Percentiles rank a stretch among this genome's conserved stretches.
phyloP scores from a whole-genome alignment of 1,284 basidiomycete species.

The Heliocybe sulcata region DNA sequence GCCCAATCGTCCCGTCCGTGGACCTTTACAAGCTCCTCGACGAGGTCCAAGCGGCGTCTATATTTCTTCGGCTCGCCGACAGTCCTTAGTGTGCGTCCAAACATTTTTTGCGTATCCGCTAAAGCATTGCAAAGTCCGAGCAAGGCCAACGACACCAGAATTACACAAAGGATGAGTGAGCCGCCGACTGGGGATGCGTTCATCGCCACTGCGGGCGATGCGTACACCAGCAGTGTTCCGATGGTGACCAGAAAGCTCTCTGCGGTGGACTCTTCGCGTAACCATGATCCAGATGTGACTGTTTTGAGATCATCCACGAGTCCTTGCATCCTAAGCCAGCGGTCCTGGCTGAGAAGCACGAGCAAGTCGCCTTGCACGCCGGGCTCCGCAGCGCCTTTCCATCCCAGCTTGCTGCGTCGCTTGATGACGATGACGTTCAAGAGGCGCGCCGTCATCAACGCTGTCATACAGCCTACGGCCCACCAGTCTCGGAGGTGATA shows the following conservation, averaged over 20 bases:
- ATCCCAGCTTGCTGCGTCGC: constrained; percentile 2
- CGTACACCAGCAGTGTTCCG: constrained; percentile 4
- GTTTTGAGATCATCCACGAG: constrained; percentile 7
- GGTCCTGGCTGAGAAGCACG: constrained; percentile 11
- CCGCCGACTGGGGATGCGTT: constrained; percentile 4
- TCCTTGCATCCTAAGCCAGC: constrained; percentile 8
- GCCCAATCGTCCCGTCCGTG: constrained; percentile 4
- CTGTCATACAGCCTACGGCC: constrained; percentile 2
- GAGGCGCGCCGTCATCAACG: constrained; percentile 4
- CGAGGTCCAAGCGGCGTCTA: not conserved
- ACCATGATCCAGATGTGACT: constrained; percentile 6
- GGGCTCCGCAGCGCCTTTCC: constrained; percentile 4
- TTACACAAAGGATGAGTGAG: constrained; percentile 1
- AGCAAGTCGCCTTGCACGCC: constrained; percentile 7
- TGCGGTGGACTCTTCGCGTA: constrained; percentile 1
- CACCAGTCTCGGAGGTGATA: constrained; percentile 2
- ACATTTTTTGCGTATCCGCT: not conserved
- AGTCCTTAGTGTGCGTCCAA: not conserved
- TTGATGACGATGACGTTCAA: constrained; percentile 6
- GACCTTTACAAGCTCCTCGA: not conserved
- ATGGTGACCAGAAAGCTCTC: not conserved
- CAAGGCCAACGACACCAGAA: constrained; percentile 1
- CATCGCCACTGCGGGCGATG: constrained; percentile 2
- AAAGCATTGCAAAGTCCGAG: constrained; percentile 2
- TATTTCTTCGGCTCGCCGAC: not conserved